Base-by-base conservation (phyloP, 1,139 yeast species). In the Pichia sp. region DNA sequence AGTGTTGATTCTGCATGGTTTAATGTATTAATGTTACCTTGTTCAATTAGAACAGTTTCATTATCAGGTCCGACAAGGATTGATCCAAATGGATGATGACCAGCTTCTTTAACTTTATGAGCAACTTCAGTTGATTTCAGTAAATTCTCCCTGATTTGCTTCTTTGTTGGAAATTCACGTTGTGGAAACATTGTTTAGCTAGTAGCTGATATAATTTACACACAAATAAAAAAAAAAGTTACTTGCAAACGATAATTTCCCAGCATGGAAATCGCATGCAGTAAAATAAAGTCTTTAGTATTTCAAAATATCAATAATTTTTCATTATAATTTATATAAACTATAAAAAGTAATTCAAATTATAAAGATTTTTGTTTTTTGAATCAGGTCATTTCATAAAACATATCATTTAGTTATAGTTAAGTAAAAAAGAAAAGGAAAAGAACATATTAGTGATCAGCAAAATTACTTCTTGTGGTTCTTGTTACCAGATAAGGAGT, bases 401-500 rank as follows among this genome's bases (percentile, higher is more conserved):
- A 22, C 29, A 39, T 38, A 11, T 38, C 41, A 38, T 13, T 22
- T 22, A 5, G 29, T 19, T 19, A 11, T 19, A 18, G 13, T 27
- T 22, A n/a, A 8, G 6, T 16, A 27, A 27, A 9, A 4, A 13
- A 19, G 16, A 16, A 27, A 41, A 41, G 16, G 10, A 41, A 41
- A 41, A 41, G 44, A 25, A 41, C 1, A n/a, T 7, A 34, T 16
- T 7, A 31, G 18, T 16, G n/a, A 33, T 31, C 31, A 33, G 5
- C 11, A 14, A 6, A 19, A 19, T 46, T 41, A 41, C 42, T 56
- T 52, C 47, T 55, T 56, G 16, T 38, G 10, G 18, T 38, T 38
- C 22, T 34, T 38, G 14, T 39, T 13, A 47, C 60, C 60, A 28
- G 51, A n/a, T 1, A 56, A 14, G 60, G 87, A 85, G 48, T 79